Percentiles rank a stretch among this genome's conserved stretches.
phyloP scores from a whole-genome alignment of 2,329 filamentous ascomycete genomes.

The Pseudogymnoascus sp. region DNA sequence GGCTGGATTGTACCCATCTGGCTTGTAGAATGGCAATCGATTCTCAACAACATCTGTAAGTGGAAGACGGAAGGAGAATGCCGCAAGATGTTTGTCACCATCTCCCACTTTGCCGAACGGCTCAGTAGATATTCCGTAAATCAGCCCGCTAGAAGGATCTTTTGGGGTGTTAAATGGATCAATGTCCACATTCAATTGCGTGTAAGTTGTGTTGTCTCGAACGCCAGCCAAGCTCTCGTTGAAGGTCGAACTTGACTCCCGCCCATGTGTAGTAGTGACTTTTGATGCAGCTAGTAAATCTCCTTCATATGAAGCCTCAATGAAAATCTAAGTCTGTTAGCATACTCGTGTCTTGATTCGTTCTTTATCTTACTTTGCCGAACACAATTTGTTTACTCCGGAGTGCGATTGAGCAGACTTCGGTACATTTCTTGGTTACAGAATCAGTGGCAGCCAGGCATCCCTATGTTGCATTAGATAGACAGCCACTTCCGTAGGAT shows the following conservation, averaged over 20 bases:
- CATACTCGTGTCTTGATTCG: not conserved
- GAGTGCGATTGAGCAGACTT: not conserved
- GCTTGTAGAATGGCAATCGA: conserved; percentile 14
- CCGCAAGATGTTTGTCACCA: conserved; percentile 17
- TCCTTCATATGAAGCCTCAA: not conserved
- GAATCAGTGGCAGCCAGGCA: not conserved
- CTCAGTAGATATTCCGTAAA: not conserved
- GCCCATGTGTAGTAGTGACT: conserved; percentile 18
- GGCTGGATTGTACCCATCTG: conserved; percentile 17
- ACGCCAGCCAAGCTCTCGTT: conserved; percentile 16
- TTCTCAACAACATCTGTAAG: conserved; percentile 16
- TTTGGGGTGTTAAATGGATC: not conserved
- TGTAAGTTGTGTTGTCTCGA: conserved; percentile 14
- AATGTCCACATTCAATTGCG: not conserved
- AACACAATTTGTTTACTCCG: not conserved
- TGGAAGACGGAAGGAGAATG: conserved; percentile 19
- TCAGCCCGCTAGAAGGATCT: not conserved
- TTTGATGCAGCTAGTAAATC: not conserved
- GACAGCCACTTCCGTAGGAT: not conserved
- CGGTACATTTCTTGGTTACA: not conserved
- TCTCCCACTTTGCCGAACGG: not conserved
- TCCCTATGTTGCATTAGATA: not conserved
- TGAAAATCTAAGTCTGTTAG: not conserved
- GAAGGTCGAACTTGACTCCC: conserved; percentile 14
- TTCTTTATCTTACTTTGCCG: not conserved